Evolutionary conservation across 805 yeast genomes (phyloP).

Genomic region (Zygoascus biomembranicola): DNA sequence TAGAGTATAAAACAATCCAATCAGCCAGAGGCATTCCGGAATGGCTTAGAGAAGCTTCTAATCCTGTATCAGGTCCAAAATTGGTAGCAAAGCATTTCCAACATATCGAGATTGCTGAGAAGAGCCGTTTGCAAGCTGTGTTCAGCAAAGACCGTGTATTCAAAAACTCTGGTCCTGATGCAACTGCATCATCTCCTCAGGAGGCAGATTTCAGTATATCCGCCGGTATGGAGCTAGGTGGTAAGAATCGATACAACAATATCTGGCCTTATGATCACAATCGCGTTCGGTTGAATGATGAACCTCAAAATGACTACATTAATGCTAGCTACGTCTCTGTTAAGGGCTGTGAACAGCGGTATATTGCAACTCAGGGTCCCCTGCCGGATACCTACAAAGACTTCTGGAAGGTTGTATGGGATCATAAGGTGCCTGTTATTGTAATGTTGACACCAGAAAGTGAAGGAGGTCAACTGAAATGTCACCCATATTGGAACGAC

Average conservation of each 20-base stretch:
- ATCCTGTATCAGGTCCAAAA: conserved; percentile 32
- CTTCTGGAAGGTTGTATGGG: conserved; percentile 72
- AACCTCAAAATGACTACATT: conserved; percentile 47
- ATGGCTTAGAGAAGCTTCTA: conserved; percentile 43
- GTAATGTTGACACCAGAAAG: conserved; percentile 69
- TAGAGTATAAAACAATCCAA: conserved; percentile 3
- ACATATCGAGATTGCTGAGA: conserved; percentile 61
- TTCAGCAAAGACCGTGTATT: conserved; percentile 20
- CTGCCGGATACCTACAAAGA: conserved; percentile 69
- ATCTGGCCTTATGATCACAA: conserved; percentile 83
- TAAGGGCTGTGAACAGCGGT: conserved; percentile 33
- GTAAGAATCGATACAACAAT: conserved; percentile 81
- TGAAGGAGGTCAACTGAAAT: conserved; percentile 78
- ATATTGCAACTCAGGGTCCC: conserved; percentile 95
- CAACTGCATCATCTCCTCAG: not conserved
- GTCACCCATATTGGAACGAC: conserved; percentile 77
- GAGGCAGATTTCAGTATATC: conserved; percentile 39
- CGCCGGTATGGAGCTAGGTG: conserved; percentile 73
- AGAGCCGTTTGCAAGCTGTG: conserved; percentile 49
- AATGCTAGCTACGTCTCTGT: conserved; percentile 68
- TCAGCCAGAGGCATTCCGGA: conserved; percentile 34
- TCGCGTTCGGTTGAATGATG: conserved; percentile 40
- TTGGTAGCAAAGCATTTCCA: conserved; percentile 47
- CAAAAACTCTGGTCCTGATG: conserved; percentile 2
- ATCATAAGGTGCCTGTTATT: conserved; percentile 57